Conservation (phyloP, 208 protist genomes). For the Acanthamoeba pearcei region DNA sequence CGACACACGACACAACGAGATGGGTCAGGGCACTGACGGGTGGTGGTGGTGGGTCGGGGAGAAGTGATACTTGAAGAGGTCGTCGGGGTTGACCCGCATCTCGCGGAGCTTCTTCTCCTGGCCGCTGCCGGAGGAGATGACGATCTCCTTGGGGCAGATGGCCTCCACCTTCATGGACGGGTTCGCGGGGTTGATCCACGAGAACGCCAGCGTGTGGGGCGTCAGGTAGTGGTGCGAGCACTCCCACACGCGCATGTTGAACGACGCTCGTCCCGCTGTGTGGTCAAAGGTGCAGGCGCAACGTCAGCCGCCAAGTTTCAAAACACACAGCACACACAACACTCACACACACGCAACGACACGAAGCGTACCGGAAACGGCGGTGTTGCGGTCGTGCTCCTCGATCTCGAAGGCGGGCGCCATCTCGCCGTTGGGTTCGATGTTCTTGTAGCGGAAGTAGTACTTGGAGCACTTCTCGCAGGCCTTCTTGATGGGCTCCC, state of each 20-base stretch:
- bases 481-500: conserved; percentile 31
- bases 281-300: too few species aligned
- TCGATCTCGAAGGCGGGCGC: conserved; percentile 24
- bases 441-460: conserved; percentile 54
- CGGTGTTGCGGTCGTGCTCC: conserved; percentile 44
- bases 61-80: background rate
- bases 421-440: conserved; percentile 15
- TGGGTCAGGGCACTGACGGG: too few species aligned
- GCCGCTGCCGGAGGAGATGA: conserved; percentile 22
- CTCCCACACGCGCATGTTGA: too few species aligned
- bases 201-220: background rate
- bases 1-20: too few species aligned
- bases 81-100: conserved; percentile 6
- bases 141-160: conserved; percentile 47
- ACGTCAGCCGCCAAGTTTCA: too few species aligned
- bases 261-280: too few species aligned
- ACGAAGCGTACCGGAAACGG: background rate
- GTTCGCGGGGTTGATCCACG: conserved; percentile 1
- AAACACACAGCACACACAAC: background rate
- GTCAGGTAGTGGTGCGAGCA: too few species aligned
- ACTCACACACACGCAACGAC: background rate
- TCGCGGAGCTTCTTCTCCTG: conserved; percentile 53
- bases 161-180: conserved; percentile 50
- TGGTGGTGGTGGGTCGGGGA: too few species aligned
- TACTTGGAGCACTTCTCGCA: conserved; percentile 57